Base-by-base conservation (phyloP, 164 flowering plant species). In the Berberis thunbergii region DNA sequence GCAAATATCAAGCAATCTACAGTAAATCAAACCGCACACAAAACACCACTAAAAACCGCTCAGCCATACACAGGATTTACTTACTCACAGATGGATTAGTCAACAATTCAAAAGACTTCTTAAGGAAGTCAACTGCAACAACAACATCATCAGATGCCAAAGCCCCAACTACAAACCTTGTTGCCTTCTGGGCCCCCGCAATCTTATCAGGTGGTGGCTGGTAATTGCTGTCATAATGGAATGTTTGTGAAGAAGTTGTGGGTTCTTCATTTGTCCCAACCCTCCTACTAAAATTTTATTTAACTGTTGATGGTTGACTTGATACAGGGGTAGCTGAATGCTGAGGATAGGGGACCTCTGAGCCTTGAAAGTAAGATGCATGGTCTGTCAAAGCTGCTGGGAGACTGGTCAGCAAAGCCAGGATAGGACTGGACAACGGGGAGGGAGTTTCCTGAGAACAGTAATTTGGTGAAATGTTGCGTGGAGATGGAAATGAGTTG, bases 151-250 rank as follows among this genome's bases (percentile, higher is more conserved):
- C 99, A 76, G 91, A 94, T 55, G 99, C 99, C 76, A 94, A 72
- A n/a, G 99, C 97, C 65, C 97, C 96, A 39, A 91, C 99, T 0
- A 97, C 99, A 79, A 94, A 94, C 75, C 93, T 87, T 3, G 99
- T 97, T 54, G 96, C 99, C 77, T 94, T 94, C 73, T 91, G 97
- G 61, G 99, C 99, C 72, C 89, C 99, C 2, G 90, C 83, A 62
- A 94, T 82, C 72, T 87, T 91, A 67, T 89, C 99, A 6, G 99
- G 85, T 10, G 91, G 69, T 38, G 96, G 96, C 75, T 72, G 80
- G 73, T 91, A 94, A 67, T 78, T 85, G 75, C 82, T 66, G 76
- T 91, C 95, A 61, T 88, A 84, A 3, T 84, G 73, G 64, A 76
- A 88, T 41, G 75, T 61, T 39, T 70, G 69, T 12, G 76, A 63